A percentile compares a stretch with the other conserved stretches of the same genome.
These are phyloP conservation scores for Asterochloris erici DNA, from an alignment of 139 green algal genomes.

Conservation along the genomic window DNA sequence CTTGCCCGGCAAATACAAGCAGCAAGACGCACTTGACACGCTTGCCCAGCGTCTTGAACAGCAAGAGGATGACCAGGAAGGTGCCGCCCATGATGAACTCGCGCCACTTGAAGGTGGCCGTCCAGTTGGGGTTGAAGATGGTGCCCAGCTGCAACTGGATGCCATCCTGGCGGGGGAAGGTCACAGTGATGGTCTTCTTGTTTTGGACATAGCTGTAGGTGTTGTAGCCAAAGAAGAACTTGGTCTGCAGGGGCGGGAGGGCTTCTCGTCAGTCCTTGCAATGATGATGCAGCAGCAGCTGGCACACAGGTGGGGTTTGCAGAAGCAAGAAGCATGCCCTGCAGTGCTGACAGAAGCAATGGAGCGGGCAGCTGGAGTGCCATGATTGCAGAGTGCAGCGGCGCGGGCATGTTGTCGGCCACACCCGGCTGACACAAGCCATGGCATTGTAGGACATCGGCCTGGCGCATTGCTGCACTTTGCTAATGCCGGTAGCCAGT, in stretches of 20 bases:
- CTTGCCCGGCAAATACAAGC: no score
- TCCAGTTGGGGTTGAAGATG: conserved; percentile 28
- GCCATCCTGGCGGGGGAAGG: conserved; percentile 35
- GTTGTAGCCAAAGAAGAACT: conserved; percentile 47
- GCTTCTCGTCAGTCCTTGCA: no score
- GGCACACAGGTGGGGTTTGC: no score
- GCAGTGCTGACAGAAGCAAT: no score
- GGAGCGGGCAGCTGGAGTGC: no score
- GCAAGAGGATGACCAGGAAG: conserved; percentile 46
- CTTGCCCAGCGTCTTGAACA: conserved; percentile 49
- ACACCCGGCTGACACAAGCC: no score
- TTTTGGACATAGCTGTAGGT: not conserved
- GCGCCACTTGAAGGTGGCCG: conserved; percentile 30
- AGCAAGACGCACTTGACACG: conserved; percentile 36
- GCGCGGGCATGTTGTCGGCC: no score
- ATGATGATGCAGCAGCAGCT: no score
- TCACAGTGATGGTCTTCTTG: conserved; percentile 19
- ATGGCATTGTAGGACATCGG: no score
- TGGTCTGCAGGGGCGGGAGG: conserved; percentile 19
- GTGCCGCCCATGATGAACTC: conserved; percentile 49
- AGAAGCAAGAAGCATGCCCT: no score
- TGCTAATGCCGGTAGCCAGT: not conserved
- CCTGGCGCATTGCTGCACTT: no score
- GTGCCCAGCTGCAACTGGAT: conserved; percentile 28
- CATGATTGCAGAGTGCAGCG: no score